Percentiles rank a stretch among this genome's conserved stretches.
phyloP scores from a whole-genome alignment of 345 rosid genomes.

The Odontarrhena argentea region DNA sequence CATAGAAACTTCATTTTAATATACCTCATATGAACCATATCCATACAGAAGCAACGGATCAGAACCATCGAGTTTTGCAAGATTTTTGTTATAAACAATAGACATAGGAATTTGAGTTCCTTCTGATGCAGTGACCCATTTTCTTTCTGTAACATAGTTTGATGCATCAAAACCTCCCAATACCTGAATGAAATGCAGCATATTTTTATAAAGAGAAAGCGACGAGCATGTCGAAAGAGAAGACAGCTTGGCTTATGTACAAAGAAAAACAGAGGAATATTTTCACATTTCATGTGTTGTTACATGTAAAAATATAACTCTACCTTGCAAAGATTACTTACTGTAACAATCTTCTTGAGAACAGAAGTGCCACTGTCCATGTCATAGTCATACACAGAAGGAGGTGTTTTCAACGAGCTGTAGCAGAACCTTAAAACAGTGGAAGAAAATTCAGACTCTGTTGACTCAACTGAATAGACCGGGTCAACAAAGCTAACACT shows the following conservation, averaged over 20 bases:
- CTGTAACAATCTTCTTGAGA: slow-evolving; percentile 77
- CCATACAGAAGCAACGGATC: slow-evolving; percentile 82
- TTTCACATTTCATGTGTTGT: not conserved
- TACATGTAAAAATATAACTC: too few species aligned
- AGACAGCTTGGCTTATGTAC: not conserved
- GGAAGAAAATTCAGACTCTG: slow-evolving; percentile 62
- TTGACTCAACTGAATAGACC: slow-evolving; percentile 57
- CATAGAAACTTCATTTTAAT: slow-evolving; percentile 19
- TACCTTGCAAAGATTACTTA: slow-evolving; percentile 43
- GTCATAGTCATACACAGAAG: slow-evolving; percentile 79
- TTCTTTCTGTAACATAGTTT: slow-evolving; percentile 76
- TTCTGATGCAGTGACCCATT: slow-evolving; percentile 88
- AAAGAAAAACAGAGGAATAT: not conserved
- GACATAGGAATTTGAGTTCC: slow-evolving; percentile 87
- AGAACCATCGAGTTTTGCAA: slow-evolving; percentile 85
- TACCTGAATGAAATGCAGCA: slow-evolving; percentile 50
- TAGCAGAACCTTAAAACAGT: slow-evolving; percentile 73
- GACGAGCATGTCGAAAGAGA: slow-evolving; percentile 1
- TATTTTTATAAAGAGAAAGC: slow-evolving; percentile 6
- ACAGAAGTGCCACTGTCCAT: slow-evolving; percentile 73
- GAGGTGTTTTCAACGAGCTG: slow-evolving; percentile 84
- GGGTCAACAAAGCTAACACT: slow-evolving; percentile 77
- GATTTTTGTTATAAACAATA: slow-evolving; percentile 63
- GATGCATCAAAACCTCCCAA: slow-evolving; percentile 89
- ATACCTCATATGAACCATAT: slow-evolving; percentile 98